phyloP scores from a whole-genome alignment of 306 rosid genomes.

The Comarum palustre region DNA sequence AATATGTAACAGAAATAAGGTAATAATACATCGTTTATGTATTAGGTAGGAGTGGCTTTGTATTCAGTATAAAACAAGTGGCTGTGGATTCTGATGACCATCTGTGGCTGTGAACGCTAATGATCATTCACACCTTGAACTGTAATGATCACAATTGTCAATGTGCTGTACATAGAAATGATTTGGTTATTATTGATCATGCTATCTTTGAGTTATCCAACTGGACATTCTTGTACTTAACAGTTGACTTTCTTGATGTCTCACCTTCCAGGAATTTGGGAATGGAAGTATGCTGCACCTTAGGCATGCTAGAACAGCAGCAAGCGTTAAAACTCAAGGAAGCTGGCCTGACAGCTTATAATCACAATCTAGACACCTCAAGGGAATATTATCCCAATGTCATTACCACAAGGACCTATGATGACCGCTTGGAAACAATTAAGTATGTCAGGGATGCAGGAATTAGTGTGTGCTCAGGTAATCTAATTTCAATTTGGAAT shows the following conservation, averaged over 20 bases:
- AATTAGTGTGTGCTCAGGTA: slow-evolving; percentile 93
- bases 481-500: slow-evolving; percentile 20
- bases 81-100: neutral
- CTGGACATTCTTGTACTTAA: neutral
- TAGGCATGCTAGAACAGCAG: slow-evolving; percentile 94
- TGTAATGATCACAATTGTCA: neutral
- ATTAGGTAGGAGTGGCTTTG: neutral
- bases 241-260: slow-evolving; percentile 14
- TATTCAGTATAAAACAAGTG: neutral
- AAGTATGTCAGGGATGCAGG: slow-evolving; percentile 94
- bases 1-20: slow-evolving; percentile 84
- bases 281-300: slow-evolving; percentile 98
- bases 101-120: neutral
- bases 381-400: slow-evolving; percentile 93
- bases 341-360: slow-evolving; percentile 97
- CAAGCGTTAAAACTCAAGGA: slow-evolving; percentile 85
- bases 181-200: neutral
- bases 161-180: neutral
- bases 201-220: neutral
- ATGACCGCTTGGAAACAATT: slow-evolving; percentile 87
- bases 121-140: neutral
- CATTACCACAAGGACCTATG: slow-evolving; percentile 87
- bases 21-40: slow-evolving; percentile 28
- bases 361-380: slow-evolving; percentile 94
- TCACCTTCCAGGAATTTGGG: slow-evolving; percentile 68